Evolutionary conservation across 2,329 filamentous ascomycete species (phyloP).

Genomic region (Verruconis gallopava): DNA sequence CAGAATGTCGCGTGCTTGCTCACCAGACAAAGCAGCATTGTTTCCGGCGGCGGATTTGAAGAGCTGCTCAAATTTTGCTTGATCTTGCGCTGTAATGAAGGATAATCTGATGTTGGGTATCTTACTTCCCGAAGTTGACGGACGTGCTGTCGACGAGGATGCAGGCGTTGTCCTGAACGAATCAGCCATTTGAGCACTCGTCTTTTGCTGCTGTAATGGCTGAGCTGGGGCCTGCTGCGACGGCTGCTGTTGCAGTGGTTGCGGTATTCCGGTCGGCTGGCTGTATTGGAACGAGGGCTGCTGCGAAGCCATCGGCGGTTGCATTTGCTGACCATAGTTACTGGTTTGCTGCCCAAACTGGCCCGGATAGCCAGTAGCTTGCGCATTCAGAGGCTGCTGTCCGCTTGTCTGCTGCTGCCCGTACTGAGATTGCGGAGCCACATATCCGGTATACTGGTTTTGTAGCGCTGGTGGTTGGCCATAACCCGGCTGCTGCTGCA

Average conservation of each 20-base stretch:
- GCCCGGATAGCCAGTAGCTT: conserved; percentile 42
- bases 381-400: conserved; percentile 37
- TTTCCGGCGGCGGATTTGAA: conserved; percentile 92
- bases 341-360: conserved; percentile 44
- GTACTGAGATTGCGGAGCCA: conserved; percentile 33
- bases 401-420: conserved; percentile 40
- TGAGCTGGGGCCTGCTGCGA: conserved; percentile 45
- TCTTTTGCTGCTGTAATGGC: conserved; percentile 46
- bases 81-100: conserved; percentile 90
- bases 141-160: conserved; percentile 48
- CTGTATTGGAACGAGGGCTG: conserved; percentile 46
- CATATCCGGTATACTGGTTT: conserved; percentile 52
- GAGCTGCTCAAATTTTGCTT: conserved; percentile 91
- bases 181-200: conserved; percentile 50
- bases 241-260: conserved; percentile 28
- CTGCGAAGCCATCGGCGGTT: conserved; percentile 23
- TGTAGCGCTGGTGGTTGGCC: conserved; percentile 33
- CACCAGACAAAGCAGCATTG: conserved; percentile 71
- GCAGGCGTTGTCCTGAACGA: conserved; percentile 44
- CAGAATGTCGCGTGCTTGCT: conserved; percentile 82
- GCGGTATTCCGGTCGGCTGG: conserved; percentile 18
- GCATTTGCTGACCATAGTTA: conserved; percentile 27
- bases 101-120: conserved; percentile 91
- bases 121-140: conserved; percentile 45
- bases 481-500: conserved; percentile 54